Evolutionary conservation across 2,329 filamentous ascomycete species (phyloP), one percentile per base, ranked within the genome.

Genomic region (Sporothrix brunneoviolacea): DNA sequence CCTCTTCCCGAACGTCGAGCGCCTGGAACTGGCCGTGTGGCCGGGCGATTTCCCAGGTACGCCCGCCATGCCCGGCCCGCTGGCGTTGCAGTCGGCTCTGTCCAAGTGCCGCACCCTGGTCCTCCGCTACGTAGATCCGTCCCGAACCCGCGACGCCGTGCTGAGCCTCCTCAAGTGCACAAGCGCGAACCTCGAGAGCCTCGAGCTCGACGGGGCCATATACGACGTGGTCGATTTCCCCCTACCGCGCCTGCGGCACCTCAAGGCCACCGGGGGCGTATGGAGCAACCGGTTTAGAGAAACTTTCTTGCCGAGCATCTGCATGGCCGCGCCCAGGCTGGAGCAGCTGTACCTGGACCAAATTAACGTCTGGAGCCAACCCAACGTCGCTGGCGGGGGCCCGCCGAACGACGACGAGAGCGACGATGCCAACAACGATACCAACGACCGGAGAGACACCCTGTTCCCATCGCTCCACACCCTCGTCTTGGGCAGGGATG

Each of bases 321-420:
- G 24, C 18, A 10, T 18, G 15, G 36, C 24, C 3, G 36, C 48
- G n/a, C 41, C 46, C 5, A n/a, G 18, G 3, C 51, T 58, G 1
- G 45, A 58, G 40, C 55, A 57, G 36, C 45, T 57, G 4, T 47
- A 28, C 10, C 44, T 58, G 3, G 51, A 50, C 6, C 2, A 40
- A 8, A n/a, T 52, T 12, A 3, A 9, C 4, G 39, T 44, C 18
- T 4, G 12, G 4, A 16, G 24, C 24, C 24, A 28, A 5, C 24
- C 24, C 24, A 10, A 6, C 24, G 5, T 28, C 24, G 24, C 10
- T 10, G 5, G 24, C 10, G 24, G 24, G 24, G 24, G 24, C 12
- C 16, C 32, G 12, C 22, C 24, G 30, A 8, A 19, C 8, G 30
- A 12, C 21, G 18, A 13, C 24, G 22, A 18, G 3, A 40, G 22